Evolutionary conservation across 2,329 filamentous ascomycete species (phyloP), one percentile per base, ranked within the genome.

Genomic region (Colletotrichum brevisporum): DNA sequence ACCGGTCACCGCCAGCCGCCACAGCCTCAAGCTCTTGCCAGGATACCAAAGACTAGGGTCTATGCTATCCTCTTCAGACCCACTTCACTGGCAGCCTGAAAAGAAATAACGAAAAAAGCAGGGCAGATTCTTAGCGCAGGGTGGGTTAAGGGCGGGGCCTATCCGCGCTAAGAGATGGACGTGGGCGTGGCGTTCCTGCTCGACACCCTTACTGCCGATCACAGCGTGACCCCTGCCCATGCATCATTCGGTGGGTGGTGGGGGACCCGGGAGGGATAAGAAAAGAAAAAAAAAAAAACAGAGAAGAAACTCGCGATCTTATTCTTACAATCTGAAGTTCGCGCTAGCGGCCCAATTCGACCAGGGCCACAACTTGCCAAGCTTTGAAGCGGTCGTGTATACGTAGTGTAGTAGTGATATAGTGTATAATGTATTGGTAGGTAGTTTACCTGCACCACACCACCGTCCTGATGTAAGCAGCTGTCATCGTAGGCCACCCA

Each of bases 311-410:
- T 48, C 47, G 47, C 65, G 60, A 58, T 64, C 60, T 68, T 53
- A 36, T 24, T 24, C 21, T 24, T 2, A 58, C 53, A 68, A 68
- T 58, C 53, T 64, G 54, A 53, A 68, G 60, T 68, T 68, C 47
- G 48, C 54, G 43, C 60, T 68, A 68, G 53, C 65, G 54, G 65
- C 65, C 60, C 65, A 68, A 68, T 52, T 48, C 13, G 54, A 58
- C 65, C 21, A 68, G 53, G 60, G 64, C 60, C 65, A 53, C 60
- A 9, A 64, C 53, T 41, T 68, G 65, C 65, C 65, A 68, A 68
- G 60, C 65, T 54, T 68, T 48, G 47, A 47, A 48, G 31, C 26
- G 56, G 39, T 59, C 31, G 31, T 10, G 10, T 36, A 10, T 36
- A 36, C 47, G 64, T 50, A 53, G 63, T 65, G 56, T 65, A 24